Evolutionary conservation across 2,329 filamentous ascomycete species (phyloP).

Genomic region (Tolypocladium ophioglossoides): DNA sequence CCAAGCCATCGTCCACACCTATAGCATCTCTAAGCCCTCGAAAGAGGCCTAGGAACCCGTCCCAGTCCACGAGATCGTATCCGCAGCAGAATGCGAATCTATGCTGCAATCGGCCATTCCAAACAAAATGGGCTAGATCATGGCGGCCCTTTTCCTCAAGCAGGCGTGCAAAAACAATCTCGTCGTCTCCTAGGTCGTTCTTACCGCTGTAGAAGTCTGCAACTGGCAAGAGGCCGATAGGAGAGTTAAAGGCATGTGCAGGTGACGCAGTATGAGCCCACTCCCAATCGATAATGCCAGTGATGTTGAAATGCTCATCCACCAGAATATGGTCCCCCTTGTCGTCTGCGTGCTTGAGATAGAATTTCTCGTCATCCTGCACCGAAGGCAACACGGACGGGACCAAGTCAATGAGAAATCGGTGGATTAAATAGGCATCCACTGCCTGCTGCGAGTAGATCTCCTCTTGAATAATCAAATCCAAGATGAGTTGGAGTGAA

Average conservation of each 20-base stretch:
- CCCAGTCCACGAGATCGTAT: slow-evolving; percentile 30
- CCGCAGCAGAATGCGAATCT: slow-evolving; percentile 29
- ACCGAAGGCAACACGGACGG: slow-evolving; percentile 11
- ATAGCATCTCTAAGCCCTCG: slow-evolving; percentile 24
- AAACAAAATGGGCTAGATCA: slow-evolving; percentile 25
- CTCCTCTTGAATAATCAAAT: slow-evolving; percentile 24
- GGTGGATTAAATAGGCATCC: slow-evolving; percentile 29
- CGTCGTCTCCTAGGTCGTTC: slow-evolving; percentile 25
- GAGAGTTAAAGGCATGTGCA: slow-evolving; percentile 30
- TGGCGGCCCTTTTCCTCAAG: slow-evolving; percentile 19
- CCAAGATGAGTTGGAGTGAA: slow-evolving; percentile 22
- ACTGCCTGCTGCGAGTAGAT: slow-evolving; percentile 21
- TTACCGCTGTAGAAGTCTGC: slow-evolving; percentile 27
- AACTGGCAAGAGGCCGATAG: slow-evolving; percentile 26
- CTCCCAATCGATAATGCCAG: slow-evolving; percentile 36
- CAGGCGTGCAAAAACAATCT: slow-evolving; percentile 22
- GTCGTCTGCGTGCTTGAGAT: slow-evolving; percentile 30
- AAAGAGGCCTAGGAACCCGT: slow-evolving; percentile 30
- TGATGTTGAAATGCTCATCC: slow-evolving; percentile 33
- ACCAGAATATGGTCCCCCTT: slow-evolving; percentile 38
- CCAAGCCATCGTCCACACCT: slow-evolving; percentile 19
- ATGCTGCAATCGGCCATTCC: slow-evolving; percentile 26
- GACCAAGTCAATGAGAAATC: slow-evolving; percentile 28
- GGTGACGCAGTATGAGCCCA: slow-evolving; percentile 23
- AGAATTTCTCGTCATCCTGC: slow-evolving; percentile 22